Evolutionary conservation across 1,284 basidiomycete species (phyloP).

Genomic region (Pascua sp.): DNA sequence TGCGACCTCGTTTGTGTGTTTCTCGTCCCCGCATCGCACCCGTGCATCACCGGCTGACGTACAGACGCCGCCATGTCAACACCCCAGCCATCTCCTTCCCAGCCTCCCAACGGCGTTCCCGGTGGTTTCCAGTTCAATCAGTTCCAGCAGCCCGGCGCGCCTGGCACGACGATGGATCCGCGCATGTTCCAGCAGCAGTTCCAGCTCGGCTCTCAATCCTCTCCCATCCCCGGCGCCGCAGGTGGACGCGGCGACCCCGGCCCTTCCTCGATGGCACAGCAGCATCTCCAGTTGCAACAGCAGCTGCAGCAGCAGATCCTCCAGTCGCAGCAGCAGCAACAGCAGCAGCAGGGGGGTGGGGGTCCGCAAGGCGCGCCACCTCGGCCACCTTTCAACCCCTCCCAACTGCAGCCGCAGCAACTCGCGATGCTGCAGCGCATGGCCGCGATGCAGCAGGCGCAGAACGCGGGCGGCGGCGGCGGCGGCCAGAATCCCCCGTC

Average conservation of each 20-base stretch:
- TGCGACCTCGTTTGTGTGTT: slow-evolving; percentile 7
- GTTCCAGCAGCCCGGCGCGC: slow-evolving; percentile 11
- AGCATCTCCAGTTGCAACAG: slow-evolving; percentile 14
- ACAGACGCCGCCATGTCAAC: slow-evolving; percentile 22
- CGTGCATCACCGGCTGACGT: slow-evolving; percentile 1
- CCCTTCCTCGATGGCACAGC: slow-evolving; percentile 26
- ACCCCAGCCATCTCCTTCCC: slow-evolving; percentile 19
- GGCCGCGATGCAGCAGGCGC: slow-evolving; percentile 11
- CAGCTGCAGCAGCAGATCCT: slow-evolving; percentile 12
- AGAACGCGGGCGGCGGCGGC: slow-evolving; percentile 1
- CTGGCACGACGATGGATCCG: slow-evolving; percentile 14
- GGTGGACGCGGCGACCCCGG: slow-evolving; percentile 27
- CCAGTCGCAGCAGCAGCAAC: slow-evolving; percentile 10
- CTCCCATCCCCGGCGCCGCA: slow-evolving; percentile 10
- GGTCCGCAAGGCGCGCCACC: neutral
- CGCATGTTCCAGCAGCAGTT: slow-evolving; percentile 24
- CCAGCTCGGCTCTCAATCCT: slow-evolving; percentile 20
- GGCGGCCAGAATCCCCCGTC: slow-evolving; percentile 3
- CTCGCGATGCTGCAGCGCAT: slow-evolving; percentile 30
- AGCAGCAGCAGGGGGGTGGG: slow-evolving; percentile 4
- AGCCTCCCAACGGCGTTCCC: slow-evolving; percentile 12
- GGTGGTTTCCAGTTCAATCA: slow-evolving; percentile 12
- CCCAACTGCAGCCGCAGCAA: slow-evolving; percentile 27
- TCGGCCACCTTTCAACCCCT: slow-evolving; percentile 16
- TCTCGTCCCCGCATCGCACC: neutral